A percentile compares a stretch with the other conserved stretches of the same genome.
phyloP scores from a whole-genome alignment of 169 alveolate species.

The Eimeria brunetti region DNA sequence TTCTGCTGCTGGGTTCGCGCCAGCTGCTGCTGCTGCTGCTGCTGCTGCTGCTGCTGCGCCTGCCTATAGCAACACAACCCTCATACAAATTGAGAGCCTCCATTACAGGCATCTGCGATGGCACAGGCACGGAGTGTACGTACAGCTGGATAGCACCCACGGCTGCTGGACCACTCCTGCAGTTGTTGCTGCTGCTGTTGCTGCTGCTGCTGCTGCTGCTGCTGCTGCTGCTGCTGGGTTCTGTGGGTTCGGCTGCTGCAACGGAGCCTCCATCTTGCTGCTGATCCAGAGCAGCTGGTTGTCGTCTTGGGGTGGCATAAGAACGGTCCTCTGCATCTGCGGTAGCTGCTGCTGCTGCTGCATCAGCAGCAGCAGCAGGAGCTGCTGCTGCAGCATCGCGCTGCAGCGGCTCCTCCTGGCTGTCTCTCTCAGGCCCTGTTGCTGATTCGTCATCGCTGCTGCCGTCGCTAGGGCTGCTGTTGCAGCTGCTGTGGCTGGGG shows the following conservation, averaged over 20 bases:
- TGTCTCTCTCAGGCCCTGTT: neutral
- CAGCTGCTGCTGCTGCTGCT: slow-evolving; percentile 59
- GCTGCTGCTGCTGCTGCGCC: too few species aligned
- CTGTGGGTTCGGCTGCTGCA: neutral
- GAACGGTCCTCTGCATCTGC: neutral
- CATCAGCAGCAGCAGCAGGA: neutral
- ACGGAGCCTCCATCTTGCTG: neutral
- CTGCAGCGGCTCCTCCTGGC: neutral
- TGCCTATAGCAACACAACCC: slow-evolving; percentile 32
- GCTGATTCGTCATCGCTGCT: slow-evolving; percentile 41
- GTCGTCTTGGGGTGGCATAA: neutral
- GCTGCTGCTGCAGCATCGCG: slow-evolving; percentile 17
- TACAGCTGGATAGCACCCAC: slow-evolving; percentile 67
- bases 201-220: too few species aligned
- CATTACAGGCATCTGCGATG: slow-evolving; percentile 75
- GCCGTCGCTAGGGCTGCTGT: slow-evolving; percentile 45
- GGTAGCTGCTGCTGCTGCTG: neutral
- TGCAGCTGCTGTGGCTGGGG: slow-evolving; percentile 48
- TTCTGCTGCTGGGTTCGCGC: slow-evolving; percentile 6
- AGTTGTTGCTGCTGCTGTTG: slow-evolving; percentile 5
- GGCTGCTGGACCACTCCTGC: neutral
- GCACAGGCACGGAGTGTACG: slow-evolving; percentile 56
- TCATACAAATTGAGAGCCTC: slow-evolving; percentile 75
- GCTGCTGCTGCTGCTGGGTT: slow-evolving; percentile 2
- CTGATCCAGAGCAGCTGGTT: neutral